These are phyloP conservation scores for Saraca asoca DNA, from an alignment of 331 rosid genomes.

Conservation along the genomic window DNA sequence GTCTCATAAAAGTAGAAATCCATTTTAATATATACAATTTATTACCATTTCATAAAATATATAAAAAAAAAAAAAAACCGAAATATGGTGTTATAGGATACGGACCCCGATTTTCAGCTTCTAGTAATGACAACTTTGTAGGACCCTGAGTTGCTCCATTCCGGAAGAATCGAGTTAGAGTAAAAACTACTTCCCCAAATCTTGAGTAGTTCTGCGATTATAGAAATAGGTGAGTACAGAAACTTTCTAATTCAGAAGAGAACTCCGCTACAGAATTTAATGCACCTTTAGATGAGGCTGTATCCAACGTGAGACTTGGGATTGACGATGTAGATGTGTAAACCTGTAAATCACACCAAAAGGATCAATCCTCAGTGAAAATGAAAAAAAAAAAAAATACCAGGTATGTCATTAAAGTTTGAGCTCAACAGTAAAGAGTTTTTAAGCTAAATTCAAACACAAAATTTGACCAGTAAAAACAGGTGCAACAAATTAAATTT, in stretches of 20 bases:
- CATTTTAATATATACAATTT: neutral
- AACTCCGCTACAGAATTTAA: conserved; percentile 33
- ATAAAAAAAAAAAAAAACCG: neutral
- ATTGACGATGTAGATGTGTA: conserved; percentile 70
- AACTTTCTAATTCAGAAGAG: conserved; percentile 17
- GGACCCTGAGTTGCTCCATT: conserved; percentile 57
- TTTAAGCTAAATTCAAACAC: neutral
- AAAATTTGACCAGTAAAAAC: neutral
- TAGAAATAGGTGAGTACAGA: conserved; percentile 36
- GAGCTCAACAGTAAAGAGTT: neutral
- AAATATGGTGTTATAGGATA: conserved; percentile 30
- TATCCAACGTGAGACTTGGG: conserved; percentile 92
- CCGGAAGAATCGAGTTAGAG: conserved; percentile 85
- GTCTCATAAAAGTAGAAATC: neutral
- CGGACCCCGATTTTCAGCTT: conserved; percentile 59
- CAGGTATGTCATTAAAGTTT: neutral
- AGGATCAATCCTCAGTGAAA: conserved; percentile 20
- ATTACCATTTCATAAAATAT: neutral
- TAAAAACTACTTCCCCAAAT: conserved; percentile 83
- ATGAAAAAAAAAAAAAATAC: neutral
- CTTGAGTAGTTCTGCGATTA: conserved; percentile 71
- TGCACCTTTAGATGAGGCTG: conserved; percentile 91
- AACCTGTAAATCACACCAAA: conserved; percentile 59
- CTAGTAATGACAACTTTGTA: conserved; percentile 56
- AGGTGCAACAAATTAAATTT: conserved; percentile 1